Conservation (phyloP, 176 grass and related monocot genomes). For the Hordeum vulgare region MorexV3_pseudomolecules_assembly NC_058519.1:613097169-613097668, state of each 20-base stretch:
- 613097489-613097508: not conserved
- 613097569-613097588: not conserved
- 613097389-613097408: not conserved
- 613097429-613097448: not conserved
- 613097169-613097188: not conserved
- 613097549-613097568: not conserved
- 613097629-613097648: too few relatives aligned
- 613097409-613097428: not conserved
- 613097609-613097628: too few relatives aligned
- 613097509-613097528: not conserved
- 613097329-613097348: not conserved
- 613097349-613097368: not conserved
- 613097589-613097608: not conserved
- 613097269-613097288: not conserved
- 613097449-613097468: not conserved
- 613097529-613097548: not conserved
- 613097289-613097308: not conserved
- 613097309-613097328: not conserved
- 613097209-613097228: not conserved
- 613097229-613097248: not conserved
- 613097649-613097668: too few relatives aligned
- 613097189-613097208: not conserved
- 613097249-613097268: not conserved
- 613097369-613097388: not conserved
- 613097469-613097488: not conserved